Evolutionary conservation across 495 filamentous ascomycete genomes (phyloP).

Genomic region (Talaromyces liani): DNA sequence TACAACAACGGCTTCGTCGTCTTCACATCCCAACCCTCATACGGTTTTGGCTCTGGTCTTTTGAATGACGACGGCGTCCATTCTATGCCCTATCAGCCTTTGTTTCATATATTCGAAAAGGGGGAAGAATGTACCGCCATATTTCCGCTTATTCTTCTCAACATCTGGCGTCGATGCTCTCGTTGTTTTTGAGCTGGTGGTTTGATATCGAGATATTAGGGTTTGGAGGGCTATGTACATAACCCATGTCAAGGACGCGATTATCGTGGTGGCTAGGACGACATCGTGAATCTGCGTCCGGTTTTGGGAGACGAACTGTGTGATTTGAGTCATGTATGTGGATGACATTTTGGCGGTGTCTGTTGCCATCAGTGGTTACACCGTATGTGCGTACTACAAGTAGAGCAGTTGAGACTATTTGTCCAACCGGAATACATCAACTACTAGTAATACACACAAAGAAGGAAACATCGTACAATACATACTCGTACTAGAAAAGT

Average conservation of each 20-base stretch:
- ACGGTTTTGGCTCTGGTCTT: constrained; percentile 58
- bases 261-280: background rate
- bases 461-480: background rate
- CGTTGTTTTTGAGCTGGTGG: background rate
- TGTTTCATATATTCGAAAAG: background rate
- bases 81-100: constrained; percentile 25
- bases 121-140: constrained; percentile 24
- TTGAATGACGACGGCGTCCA: constrained; percentile 68
- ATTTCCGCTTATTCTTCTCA: constrained; percentile 22
- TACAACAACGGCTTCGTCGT: constrained; percentile 74
- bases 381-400: too few species aligned
- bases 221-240: background rate
- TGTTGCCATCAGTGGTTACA: background rate
- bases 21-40: constrained; percentile 63
- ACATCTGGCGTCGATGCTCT: constrained; percentile 20
- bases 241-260: background rate
- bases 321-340: background rate
- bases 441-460: background rate
- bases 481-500: background rate
- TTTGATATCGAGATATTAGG: background rate
- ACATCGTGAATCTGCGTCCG: background rate
- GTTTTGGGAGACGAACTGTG: background rate
- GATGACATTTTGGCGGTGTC: background rate
- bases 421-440: background rate
- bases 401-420: background rate